Evolutionary conservation across 176 grass and related monocot genomes (phyloP).

Genomic region (Musa beccarii): DNA sequence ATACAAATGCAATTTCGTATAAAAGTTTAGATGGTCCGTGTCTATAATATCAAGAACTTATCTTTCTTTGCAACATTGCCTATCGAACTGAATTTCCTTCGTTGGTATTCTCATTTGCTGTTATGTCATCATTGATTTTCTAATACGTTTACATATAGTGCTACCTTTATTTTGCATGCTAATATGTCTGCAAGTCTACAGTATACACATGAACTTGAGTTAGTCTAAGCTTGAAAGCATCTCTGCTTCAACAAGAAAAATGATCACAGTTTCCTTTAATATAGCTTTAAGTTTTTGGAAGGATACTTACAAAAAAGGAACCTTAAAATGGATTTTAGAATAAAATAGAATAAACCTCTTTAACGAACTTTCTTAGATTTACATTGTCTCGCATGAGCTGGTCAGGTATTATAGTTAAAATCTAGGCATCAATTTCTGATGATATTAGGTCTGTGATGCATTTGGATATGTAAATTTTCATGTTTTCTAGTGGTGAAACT

Average conservation of each 20-base stretch:
- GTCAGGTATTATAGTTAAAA: not conserved
- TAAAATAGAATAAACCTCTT: not conserved
- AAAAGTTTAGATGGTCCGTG: not conserved
- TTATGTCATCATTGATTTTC: not conserved
- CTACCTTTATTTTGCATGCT: too few species aligned
- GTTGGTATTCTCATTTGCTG: not conserved
- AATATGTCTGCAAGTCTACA: not conserved
- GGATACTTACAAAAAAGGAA: too few species aligned
- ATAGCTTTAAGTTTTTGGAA: not conserved
- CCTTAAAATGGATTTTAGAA: not conserved
- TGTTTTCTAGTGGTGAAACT: too few species aligned
- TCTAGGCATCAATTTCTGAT: not conserved
- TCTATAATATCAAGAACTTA: not conserved
- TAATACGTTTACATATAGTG: not conserved
- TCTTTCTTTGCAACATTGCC: not conserved
- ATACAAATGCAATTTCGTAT: not conserved
- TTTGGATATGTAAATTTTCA: too few species aligned
- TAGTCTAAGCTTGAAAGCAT: not conserved
- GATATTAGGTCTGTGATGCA: too few species aligned
- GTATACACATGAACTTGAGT: not conserved
- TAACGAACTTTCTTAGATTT: not conserved
- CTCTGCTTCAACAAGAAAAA: not conserved
- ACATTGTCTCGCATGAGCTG: not conserved
- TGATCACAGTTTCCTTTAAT: not conserved
- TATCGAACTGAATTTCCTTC: not conserved